phyloP scores from a whole-genome alignment of 2,329 filamentous ascomycete species.

The Phialocephala sp. region DNA sequence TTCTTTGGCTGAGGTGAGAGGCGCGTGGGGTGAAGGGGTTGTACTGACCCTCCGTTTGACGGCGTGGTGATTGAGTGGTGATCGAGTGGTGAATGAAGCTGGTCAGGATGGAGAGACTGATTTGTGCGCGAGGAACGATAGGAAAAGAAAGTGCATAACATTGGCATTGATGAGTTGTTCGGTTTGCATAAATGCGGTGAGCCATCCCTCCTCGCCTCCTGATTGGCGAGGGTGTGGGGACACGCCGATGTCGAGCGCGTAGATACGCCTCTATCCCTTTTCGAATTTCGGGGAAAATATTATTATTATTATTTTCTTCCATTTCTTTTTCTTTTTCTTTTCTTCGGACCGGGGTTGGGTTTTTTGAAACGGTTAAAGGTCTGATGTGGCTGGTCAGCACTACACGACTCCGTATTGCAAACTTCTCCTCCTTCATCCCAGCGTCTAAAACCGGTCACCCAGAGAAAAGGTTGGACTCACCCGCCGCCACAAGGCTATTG shows the following conservation, averaged over 20 bases:
- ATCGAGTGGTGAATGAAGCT: too few relatives aligned
- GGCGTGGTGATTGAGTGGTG: too few relatives aligned
- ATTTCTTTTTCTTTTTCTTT: not conserved
- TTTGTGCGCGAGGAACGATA: not conserved
- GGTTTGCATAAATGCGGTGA: slow-evolving; percentile 10
- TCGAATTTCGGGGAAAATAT: not conserved
- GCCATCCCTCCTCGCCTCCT: not conserved
- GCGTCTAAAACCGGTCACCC: not conserved
- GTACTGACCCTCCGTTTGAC: not conserved
- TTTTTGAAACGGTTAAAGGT: not conserved
- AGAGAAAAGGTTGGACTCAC: not conserved
- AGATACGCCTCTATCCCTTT: not conserved
- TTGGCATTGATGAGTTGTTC: not conserved
- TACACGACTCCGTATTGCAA: slow-evolving; percentile 1
- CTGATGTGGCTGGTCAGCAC: slow-evolving; percentile 6
- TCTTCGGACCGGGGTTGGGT: not conserved
- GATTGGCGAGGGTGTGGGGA: not conserved
- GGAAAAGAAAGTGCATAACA: slow-evolving; percentile 3
- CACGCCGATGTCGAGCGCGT: not conserved
- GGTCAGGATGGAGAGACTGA: not conserved
- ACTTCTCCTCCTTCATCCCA: not conserved
- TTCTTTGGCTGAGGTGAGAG: slow-evolving; percentile 7
- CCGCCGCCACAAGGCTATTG: slow-evolving; percentile 24
- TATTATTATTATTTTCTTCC: not conserved
- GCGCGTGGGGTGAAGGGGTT: not conserved